Evolutionary conservation across 176 grass and related monocot species (phyloP).

Genomic region (Themeda triandra): DNA sequence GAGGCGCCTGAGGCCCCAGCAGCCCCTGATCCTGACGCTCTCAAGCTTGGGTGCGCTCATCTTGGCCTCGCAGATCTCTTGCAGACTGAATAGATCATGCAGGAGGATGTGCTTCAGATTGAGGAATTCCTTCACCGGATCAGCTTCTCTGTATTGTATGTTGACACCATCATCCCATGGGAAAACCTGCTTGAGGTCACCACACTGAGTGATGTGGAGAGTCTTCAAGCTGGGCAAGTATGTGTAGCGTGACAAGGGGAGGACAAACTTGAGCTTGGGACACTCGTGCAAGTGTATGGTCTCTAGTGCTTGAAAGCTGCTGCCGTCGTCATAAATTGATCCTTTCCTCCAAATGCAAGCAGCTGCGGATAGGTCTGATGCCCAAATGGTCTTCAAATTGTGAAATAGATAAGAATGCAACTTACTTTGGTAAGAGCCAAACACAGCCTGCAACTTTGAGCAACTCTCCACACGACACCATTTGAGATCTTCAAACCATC

Average conservation of each 20-base stretch:
- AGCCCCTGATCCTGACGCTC: background rate
- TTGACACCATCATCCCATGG: background rate
- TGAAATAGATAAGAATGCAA: no score
- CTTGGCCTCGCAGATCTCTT: background rate
- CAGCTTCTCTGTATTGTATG: background rate
- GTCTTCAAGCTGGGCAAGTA: background rate
- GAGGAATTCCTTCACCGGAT: background rate
- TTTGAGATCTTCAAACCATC: background rate
- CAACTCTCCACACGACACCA: slow-evolving; percentile 9
- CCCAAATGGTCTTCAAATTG: background rate
- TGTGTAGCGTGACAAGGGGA: background rate
- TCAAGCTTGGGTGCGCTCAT: background rate
- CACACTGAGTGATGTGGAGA: background rate
- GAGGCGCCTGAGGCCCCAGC: background rate
- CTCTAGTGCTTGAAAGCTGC: background rate
- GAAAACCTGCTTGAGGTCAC: background rate
- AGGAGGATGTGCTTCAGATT: background rate
- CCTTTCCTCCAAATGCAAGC: background rate
- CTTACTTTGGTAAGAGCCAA: background rate
- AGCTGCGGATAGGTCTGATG: background rate
- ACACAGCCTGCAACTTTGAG: background rate
- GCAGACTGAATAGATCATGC: background rate
- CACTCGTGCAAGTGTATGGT: slow-evolving; percentile 3
- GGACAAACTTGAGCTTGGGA: background rate
- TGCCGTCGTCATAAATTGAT: fast-evolving